A percentile compares a stretch with the other conserved stretches of the same genome.
phyloP scores from a whole-genome alignment of 2,329 filamentous ascomycete species.

The Calonectria ilicicola region DNA sequence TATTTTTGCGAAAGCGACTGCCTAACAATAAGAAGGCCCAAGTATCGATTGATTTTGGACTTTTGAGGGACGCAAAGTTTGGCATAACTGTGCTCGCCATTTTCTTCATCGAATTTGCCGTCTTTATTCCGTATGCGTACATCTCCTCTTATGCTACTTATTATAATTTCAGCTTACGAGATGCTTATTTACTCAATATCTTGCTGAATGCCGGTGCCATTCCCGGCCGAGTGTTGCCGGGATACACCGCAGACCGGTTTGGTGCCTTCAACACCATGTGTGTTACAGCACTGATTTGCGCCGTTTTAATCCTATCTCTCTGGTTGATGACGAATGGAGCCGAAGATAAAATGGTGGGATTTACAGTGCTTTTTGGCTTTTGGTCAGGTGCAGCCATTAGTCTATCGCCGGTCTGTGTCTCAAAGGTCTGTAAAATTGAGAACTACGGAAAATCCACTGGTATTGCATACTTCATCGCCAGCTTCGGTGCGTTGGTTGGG shows the following conservation, averaged over 20 bases:
- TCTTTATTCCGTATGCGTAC: slow-evolving; percentile 32
- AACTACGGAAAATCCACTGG: slow-evolving; percentile 78
- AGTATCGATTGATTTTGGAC: slow-evolving; percentile 60
- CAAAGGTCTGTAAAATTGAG: slow-evolving; percentile 75
- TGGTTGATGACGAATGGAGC: slow-evolving; percentile 46
- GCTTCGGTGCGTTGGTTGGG: slow-evolving; percentile 67
- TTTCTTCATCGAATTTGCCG: slow-evolving; percentile 52
- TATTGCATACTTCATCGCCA: slow-evolving; percentile 76
- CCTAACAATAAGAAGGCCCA: slow-evolving; percentile 59
- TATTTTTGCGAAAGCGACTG: slow-evolving; percentile 56
- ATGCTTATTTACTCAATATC: slow-evolving; percentile 14
- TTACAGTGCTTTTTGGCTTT: slow-evolving; percentile 76
- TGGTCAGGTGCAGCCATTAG: slow-evolving; percentile 77
- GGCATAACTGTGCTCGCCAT: slow-evolving; percentile 64
- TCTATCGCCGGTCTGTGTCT: slow-evolving; percentile 78
- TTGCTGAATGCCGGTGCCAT: slow-evolving; percentile 22
- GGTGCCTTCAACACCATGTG: slow-evolving; percentile 31
- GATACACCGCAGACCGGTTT: slow-evolving; percentile 51
- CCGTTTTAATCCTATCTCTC: slow-evolving; percentile 2
- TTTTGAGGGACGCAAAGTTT: slow-evolving; percentile 64
- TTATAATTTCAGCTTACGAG: slow-evolving; percentile 48
- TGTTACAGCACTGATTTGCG: slow-evolving; percentile 8
- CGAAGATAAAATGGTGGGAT: slow-evolving; percentile 67
- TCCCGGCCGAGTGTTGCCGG: slow-evolving; percentile 23
- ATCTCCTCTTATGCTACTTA: slow-evolving; percentile 23